Base-by-base conservation (phyloP, 768 basidiomycete species). In the Gloeopeniophorella convolvens region DNA sequence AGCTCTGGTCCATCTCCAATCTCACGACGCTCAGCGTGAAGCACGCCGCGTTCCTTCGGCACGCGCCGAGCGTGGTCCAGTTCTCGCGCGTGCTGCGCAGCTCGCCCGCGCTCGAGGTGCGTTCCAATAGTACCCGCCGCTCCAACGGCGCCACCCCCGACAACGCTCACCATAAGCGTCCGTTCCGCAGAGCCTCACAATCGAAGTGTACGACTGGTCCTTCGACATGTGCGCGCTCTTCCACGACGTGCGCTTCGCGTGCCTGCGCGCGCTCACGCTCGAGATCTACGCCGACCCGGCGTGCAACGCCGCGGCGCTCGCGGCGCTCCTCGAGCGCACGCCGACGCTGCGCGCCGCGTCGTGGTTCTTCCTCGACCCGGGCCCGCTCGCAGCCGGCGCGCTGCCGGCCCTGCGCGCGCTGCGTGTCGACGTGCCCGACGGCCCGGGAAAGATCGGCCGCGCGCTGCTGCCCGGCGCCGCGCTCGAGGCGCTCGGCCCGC, bases 151-250 rank as follows among this genome's bases (percentile, higher is more conserved):
- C n/a, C n/a, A n/a, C n/a, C n/a, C n/a, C n/a, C n/a, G n/a, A n/a
- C n/a, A n/a, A n/a, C n/a, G n/a, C n/a, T n/a, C n/a, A n/a, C n/a
- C n/a, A n/a, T n/a, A n/a, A n/a, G n/a, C n/a, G n/a, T n/a, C n/a
- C n/a, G n/a, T n/a, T n/a, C n/a, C n/a, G n/a, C 15, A 48, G 47
- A 32, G 28, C 13, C 30, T 48, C 37, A 31, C 28, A 60, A 44
- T 74, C 63, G 21, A 64, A 67, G 16, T 74, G 67, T 35, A 72
- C 67, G 3, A 73, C 68, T 20, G 20, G 15, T 18, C 36, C 6
- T 41, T 48, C 39, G 39, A 48, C 15, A 30, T 48, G 12, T 35
- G 13, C 7, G 10, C 16, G 24, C 34, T 46, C 34, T 20, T 46
- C 16, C 10, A 21, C 18, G 0, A 47, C 16, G 18, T 39, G n/a